Evolutionary conservation across 2,329 filamentous ascomycete genomes (phyloP), one percentile per base, ranked within the genome.

Genomic region (Ophiostoma sp.): DNA sequence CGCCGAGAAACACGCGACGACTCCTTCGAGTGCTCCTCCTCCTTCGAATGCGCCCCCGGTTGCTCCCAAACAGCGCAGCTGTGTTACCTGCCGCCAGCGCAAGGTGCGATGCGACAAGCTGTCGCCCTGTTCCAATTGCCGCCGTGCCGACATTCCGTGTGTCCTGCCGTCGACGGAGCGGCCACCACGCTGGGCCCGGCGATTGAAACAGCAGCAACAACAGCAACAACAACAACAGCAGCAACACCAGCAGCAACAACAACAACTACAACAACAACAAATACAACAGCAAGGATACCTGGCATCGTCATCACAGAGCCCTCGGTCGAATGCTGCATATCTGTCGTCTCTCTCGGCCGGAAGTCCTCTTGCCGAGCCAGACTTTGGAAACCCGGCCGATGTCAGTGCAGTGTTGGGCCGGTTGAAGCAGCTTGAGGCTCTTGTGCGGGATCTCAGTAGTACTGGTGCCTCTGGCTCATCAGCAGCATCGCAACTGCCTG

Each of bases 81-180:
- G 86, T 69, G 80, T 85, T 7, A 81, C 84, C 3, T 89, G 87
- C 75, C 83, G 87, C 59, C 81, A 79, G 57, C 86, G 87, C 64
- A 89, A 89, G 76, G 87, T 89, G 8, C 85, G 86, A 66, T 89
- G 87, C 78, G 85, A 89, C 77, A 89, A 87, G 78, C 79, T 81
- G 50, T 84, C 84, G 0, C 87, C 87, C 1, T 89, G 87, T 75
- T 85, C 87, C 6, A 88, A 88, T 76, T 89, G 87, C 76, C 84
- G 84, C 9, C 82, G 84, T 2, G 87, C 84, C 5, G 83, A 84
- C 70, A 87, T 88, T 63, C 79, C 83, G 8, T 89, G 87, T 73
- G 79, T 88, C 25, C 78, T 85, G 19, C 86, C 87, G 0, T 82
- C 85, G 1, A 77, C 78, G 45, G 84, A 87, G 73, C 84, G 83